These are phyloP conservation scores for Casaregolazyma lundiana DNA, from an alignment of 1,139 yeast genomes.

Conservation along the genomic window DNA sequence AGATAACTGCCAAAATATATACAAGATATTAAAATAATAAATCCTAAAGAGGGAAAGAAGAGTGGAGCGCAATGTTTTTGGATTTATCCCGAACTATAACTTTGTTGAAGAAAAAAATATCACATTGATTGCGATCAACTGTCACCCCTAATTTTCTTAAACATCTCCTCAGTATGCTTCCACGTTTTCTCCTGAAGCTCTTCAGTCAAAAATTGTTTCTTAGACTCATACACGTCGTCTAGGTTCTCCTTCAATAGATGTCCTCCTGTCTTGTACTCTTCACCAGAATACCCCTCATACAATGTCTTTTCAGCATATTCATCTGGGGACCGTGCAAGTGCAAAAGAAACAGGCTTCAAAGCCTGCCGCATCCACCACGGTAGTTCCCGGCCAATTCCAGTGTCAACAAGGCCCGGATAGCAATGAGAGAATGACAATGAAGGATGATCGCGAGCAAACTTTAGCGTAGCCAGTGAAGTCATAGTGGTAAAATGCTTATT, in stretches of 20 bases:
- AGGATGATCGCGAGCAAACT: constrained; percentile 28
- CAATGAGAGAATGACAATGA: constrained; percentile 27
- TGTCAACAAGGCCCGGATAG: constrained; percentile 30
- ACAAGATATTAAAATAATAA: too few relatives aligned
- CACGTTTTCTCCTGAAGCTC: constrained; percentile 27
- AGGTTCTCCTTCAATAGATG: constrained; percentile 20
- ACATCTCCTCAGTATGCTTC: constrained; percentile 26
- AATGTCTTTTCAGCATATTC: constrained; percentile 24
- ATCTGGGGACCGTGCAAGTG: constrained; percentile 16
- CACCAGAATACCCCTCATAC: constrained; percentile 21
- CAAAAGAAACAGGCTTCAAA: neutral
- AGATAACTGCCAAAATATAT: too few relatives aligned
- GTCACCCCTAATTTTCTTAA: constrained; percentile 9
- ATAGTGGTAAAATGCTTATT: constrained; percentile 19
- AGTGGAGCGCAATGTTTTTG: too few relatives aligned
- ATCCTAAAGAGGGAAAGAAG: too few relatives aligned
- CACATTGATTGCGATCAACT: neutral
- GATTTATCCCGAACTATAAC: too few relatives aligned
- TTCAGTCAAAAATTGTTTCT: constrained; percentile 18
- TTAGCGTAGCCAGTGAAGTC: constrained; percentile 23
- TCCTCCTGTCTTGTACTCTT: constrained; percentile 23
- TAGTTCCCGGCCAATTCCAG: constrained; percentile 22
- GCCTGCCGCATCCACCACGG: constrained; percentile 25
- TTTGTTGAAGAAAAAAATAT: neutral
- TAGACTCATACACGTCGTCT: constrained; percentile 15